Conservation (phyloP, 2,329 filamentous ascomycete species). For the Nannizziopsis barbatae region DNA sequence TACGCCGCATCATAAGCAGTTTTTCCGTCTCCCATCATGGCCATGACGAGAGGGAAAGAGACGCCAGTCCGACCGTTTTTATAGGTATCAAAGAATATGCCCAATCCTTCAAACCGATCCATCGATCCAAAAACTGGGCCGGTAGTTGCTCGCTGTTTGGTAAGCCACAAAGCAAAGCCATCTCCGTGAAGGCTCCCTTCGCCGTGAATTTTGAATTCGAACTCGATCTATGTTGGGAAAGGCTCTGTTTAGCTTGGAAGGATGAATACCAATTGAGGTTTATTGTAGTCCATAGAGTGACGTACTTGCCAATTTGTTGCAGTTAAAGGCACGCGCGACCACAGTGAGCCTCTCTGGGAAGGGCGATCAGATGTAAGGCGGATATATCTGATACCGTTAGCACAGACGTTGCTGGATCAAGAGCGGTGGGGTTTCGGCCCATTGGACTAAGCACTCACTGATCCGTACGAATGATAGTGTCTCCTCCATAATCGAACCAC, state of each 20-base stretch:
- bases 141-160: conserved; percentile 70
- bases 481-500: conserved; percentile 98
- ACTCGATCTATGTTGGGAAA: conserved; percentile 51
- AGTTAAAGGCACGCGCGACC: conserved; percentile 84
- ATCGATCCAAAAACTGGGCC: conserved; percentile 80
- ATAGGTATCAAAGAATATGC: conserved; percentile 96
- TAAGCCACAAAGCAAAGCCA: conserved; percentile 96
- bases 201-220: conserved; percentile 91
- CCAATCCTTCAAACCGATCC: conserved; percentile 86
- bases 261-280: not conserved
- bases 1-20: conserved; percentile 84
- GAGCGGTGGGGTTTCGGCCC: conserved; percentile 10
- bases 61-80: conserved; percentile 97
- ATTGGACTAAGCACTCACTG: conserved; percentile 33
- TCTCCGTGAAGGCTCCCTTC: conserved; percentile 85
- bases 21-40: conserved; percentile 88
- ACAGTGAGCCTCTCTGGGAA: conserved; percentile 86
- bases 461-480: conserved; percentile 69
- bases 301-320: conserved; percentile 91
- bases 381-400: conserved; percentile 56
- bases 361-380: conserved; percentile 82
- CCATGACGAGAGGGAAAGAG: conserved; percentile 97
- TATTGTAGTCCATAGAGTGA: not conserved
- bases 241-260: not conserved
- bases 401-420: conserved; percentile 12